A percentile compares a stretch with the other conserved stretches of the same genome.
Conservation (phyloP, 352 stramenopile genomes). For the Globisporangium apiculatum region DNA sequence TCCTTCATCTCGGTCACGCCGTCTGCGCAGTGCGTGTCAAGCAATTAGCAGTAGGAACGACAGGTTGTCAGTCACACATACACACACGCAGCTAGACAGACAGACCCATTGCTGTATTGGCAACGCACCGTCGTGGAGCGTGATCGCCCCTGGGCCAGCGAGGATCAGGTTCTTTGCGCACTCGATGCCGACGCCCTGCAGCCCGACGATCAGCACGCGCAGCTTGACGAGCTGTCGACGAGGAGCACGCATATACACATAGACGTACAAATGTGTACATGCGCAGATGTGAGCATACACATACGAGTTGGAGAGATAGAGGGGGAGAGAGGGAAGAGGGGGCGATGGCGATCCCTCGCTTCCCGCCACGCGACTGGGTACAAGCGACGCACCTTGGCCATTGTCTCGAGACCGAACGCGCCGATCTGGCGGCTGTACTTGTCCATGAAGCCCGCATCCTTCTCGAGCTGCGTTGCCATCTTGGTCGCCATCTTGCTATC, state of each 20-base stretch:
- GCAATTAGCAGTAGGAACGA: neutral
- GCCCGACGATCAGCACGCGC: constrained; percentile 78
- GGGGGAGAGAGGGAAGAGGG: neutral
- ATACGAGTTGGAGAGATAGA: neutral
- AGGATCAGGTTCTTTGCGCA: constrained; percentile 92
- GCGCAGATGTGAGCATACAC: neutral
- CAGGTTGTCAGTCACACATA: neutral
- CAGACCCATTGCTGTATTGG: no score
- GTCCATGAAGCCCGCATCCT: constrained; percentile 90
- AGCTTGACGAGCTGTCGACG: constrained; percentile 60
- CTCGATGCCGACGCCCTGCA: constrained; percentile 86
- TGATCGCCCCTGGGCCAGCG: constrained; percentile 82
- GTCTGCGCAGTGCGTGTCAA: constrained; percentile 25
- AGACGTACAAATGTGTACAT: constrained; percentile 1
- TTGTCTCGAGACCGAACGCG: constrained; percentile 88
- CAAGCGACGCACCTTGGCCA: constrained; percentile 71
- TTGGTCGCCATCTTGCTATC: constrained; percentile 28
- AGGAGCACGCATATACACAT: neutral
- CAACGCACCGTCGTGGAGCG: constrained; percentile 64
- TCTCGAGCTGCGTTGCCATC: constrained; percentile 69
- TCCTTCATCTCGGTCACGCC: constrained; percentile 71
- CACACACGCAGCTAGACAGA: neutral
- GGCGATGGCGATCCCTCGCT: no score
- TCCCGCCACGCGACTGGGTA: neutral
- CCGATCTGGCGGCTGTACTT: constrained; percentile 92